Percentiles rank a stretch among this genome's conserved stretches.
phyloP scores from a whole-genome alignment of 2,329 filamentous ascomycete species.

The Fusarium caatingaense region DNA sequence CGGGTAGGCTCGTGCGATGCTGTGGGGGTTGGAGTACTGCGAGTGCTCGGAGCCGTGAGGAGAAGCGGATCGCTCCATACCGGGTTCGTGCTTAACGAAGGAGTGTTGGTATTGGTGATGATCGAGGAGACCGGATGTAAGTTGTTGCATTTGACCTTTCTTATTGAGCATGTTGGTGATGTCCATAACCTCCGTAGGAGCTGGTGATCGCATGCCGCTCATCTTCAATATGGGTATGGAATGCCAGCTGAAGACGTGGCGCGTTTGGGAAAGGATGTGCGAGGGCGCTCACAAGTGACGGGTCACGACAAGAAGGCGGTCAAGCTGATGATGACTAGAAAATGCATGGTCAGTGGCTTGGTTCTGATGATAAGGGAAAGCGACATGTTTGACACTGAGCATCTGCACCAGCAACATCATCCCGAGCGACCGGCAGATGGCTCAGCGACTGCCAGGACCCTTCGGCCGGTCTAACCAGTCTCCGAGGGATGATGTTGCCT shows the following conservation, averaged over 20 bases:
- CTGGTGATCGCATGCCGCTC: slow-evolving; percentile 57
- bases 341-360: slow-evolving; percentile 34
- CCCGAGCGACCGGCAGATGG: slow-evolving; percentile 17
- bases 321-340: slow-evolving; percentile 38
- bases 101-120: slow-evolving; percentile 48
- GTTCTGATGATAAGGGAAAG: background rate
- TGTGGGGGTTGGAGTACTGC: slow-evolving; percentile 63
- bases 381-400: slow-evolving; percentile 12
- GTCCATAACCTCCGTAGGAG: slow-evolving; percentile 63
- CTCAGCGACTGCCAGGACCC: slow-evolving; percentile 18
- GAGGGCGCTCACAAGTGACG: slow-evolving; percentile 39
- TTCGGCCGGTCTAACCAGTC: slow-evolving; percentile 8
- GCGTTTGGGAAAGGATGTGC: slow-evolving; percentile 36
- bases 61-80: slow-evolving; percentile 66
- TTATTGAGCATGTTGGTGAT: slow-evolving; percentile 65
- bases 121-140: slow-evolving; percentile 49
- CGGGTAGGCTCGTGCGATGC: slow-evolving; percentile 62
- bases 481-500: slow-evolving; percentile 7
- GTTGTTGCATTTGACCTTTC: slow-evolving; percentile 55
- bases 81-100: slow-evolving; percentile 52
- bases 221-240: slow-evolving; percentile 42
- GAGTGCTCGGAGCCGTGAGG: slow-evolving; percentile 71
- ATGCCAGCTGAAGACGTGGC: slow-evolving; percentile 37
- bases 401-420: slow-evolving; percentile 7
- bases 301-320: slow-evolving; percentile 43